Evolutionary conservation across 768 basidiomycete genomes (phyloP).

Genomic region (Kwoniella sp.): DNA sequence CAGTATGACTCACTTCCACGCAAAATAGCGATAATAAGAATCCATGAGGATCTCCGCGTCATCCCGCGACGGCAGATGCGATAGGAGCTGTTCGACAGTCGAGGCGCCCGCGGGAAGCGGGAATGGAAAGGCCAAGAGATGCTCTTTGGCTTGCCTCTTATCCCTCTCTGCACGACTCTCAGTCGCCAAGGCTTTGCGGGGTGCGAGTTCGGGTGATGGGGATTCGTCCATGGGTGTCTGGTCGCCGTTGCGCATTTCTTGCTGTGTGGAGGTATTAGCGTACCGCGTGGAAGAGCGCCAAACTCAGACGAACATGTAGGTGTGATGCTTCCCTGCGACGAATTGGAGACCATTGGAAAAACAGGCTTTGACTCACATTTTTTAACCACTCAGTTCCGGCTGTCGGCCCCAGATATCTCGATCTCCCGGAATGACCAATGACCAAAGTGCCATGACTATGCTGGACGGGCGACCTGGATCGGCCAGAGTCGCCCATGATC

Average conservation of each 20-base stretch:
- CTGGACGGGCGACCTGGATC: constrained; percentile 11
- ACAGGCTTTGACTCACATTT: constrained; percentile 26
- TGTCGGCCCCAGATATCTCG: constrained; percentile 35
- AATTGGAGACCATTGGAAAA: neutral
- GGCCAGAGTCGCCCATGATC: neutral
- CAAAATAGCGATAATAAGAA: constrained; percentile 34
- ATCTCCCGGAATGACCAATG: constrained; percentile 24
- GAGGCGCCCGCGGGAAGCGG: neutral
- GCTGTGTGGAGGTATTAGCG: constrained; percentile 18
- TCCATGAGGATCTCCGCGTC: constrained; percentile 30
- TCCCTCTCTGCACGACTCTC: neutral
- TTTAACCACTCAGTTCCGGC: constrained; percentile 39
- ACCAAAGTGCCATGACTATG: constrained; percentile 38
- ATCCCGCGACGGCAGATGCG: constrained; percentile 24
- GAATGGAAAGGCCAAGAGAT: constrained; percentile 24
- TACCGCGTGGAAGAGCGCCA: too few relatives aligned
- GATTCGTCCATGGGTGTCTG: neutral
- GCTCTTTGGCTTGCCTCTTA: constrained; percentile 1
- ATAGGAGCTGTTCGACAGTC: constrained; percentile 9
- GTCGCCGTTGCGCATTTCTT: constrained; percentile 24
- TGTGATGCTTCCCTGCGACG: neutral
- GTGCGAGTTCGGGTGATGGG: constrained; percentile 6
- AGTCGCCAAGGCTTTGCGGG: neutral
- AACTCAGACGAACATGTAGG: neutral
- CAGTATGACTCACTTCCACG: constrained; percentile 30